Base-by-base conservation (phyloP, 148 eudicot species). In the Cornus kousa region DNA sequence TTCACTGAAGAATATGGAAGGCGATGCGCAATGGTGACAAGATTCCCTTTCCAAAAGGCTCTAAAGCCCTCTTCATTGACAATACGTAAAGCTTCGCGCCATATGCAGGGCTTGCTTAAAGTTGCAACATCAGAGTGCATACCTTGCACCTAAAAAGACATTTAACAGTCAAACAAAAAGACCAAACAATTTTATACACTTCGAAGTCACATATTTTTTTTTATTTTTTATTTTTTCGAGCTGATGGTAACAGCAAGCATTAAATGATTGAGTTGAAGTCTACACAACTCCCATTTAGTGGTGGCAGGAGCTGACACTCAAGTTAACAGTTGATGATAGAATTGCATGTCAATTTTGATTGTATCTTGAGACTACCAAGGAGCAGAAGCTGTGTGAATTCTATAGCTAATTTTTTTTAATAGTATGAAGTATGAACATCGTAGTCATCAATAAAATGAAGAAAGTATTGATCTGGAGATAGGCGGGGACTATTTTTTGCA, bases 31-130 rank as follows among this genome's bases (percentile, higher is more conserved):
- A 96, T 89, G 1, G 99, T 96, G 80, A 96, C 99, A 74, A 93
- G 73, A 83, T 96, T 96, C 50, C 98, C 99, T 86, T 93, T 96
- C 99, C 99, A 96, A 81, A 96, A 96, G 53, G 99, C 99, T 68
- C 92, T 81, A 67, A 88, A 68, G 76, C 99, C 97, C 87, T 96
- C 99, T 86, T 96, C 99, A 53, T 85, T 87, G 65, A 90, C 71
- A 71, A 96, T 83, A n/a, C 97, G 97, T 31, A 88, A 82, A 39
- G 97, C 97, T 85, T 96, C 99, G 28, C 79, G 87, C 91, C 88
- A 91, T 67, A 96, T 90, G 84, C 90, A 80, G 73, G 95, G 89
- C 75, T 92, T 96, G 82, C 88, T 90, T 84, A 95, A 74, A 3
- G 85, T 60, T 28, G 86, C 81, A 43, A 80, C 89, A 82, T 96